Evolutionary conservation across 1,284 basidiomycete species (phyloP).

Genomic region (Trichosporon faecale): DNA sequence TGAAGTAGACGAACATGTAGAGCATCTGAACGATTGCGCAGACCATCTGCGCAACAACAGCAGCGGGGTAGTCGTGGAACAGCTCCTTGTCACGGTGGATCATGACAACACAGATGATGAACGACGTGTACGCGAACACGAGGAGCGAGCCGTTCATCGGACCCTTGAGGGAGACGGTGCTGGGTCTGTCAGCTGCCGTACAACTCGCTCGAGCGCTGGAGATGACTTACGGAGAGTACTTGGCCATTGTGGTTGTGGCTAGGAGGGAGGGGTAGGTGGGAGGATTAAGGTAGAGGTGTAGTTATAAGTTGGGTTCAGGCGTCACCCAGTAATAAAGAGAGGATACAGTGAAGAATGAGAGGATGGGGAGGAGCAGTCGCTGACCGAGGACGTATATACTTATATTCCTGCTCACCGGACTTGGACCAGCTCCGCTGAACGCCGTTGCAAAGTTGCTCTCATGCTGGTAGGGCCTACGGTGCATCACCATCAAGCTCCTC

Average conservation of each 20-base stretch:
- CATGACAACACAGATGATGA: conserved; percentile 35
- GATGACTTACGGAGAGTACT: background rate
- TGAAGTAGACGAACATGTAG: conserved; percentile 25
- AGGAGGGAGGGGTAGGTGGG: background rate
- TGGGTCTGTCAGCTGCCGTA: background rate
- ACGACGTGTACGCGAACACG: conserved; percentile 20
- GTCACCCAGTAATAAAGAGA: background rate
- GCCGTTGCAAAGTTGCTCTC: background rate
- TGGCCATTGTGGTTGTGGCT: background rate
- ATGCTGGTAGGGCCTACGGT: background rate
- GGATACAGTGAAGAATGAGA: conserved; percentile 5
- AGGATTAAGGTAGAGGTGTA: background rate
- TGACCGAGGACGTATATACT: background rate
- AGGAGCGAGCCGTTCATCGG: conserved; percentile 11
- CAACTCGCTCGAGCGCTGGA: background rate
- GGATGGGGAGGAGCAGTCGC: background rate
- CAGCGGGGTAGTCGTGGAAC: conserved; percentile 27
- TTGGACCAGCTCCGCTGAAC: too few relatives aligned
- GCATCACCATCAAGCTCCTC: background rate
- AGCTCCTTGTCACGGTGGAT: conserved; percentile 25
- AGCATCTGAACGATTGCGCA: conserved; percentile 29
- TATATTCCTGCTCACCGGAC: conserved; percentile 5
- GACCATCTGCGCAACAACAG: conserved; percentile 35
- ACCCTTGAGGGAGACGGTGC: conserved; percentile 13
- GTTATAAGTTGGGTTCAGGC: background rate